These are phyloP conservation scores for Ophiostoma angusticollis DNA, from an alignment of 2,329 filamentous ascomycete species.

Conservation along the genomic window DNA sequence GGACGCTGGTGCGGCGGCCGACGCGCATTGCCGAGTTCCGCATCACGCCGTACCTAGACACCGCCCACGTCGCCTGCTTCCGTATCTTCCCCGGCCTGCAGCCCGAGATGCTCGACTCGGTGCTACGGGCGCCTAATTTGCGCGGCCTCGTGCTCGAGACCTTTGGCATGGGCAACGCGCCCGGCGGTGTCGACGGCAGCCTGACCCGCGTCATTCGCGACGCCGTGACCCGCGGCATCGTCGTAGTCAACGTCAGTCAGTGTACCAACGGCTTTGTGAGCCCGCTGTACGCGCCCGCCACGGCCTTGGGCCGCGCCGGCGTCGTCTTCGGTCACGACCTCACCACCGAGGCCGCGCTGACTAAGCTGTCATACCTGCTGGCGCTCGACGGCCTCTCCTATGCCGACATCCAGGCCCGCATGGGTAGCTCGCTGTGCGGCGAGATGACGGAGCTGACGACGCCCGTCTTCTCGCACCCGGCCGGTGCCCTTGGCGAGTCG, in stretches of 20 bases:
- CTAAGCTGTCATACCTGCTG: constrained; percentile 79
- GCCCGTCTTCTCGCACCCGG: constrained; percentile 66
- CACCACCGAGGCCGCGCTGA: constrained; percentile 81
- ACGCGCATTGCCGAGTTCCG: constrained; percentile 61
- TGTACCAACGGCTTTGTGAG: constrained; percentile 68
- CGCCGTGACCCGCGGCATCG: constrained; percentile 66
- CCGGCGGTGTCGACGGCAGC: constrained; percentile 65
- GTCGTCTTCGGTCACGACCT: constrained; percentile 83
- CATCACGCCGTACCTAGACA: constrained; percentile 65
- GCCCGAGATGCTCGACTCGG: constrained; percentile 83
- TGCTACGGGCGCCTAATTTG: constrained; percentile 62
- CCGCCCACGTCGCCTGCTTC: constrained; percentile 77
- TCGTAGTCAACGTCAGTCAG: constrained; percentile 86
- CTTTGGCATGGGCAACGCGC: constrained; percentile 86
- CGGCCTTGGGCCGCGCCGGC: constrained; percentile 66
- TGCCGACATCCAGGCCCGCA: constrained; percentile 53
- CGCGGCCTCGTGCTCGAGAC: constrained; percentile 79
- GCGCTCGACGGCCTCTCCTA: constrained; percentile 51
- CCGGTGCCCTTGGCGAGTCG: constrained; percentile 31
- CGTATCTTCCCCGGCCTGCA: constrained; percentile 87
- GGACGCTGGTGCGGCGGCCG: constrained; percentile 63
- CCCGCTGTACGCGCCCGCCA: constrained; percentile 64
- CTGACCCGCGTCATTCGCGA: constrained; percentile 65
- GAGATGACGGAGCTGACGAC: constrained; percentile 69
- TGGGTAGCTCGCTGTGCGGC: constrained; percentile 65